Evolutionary conservation across 78 protist genomes (phyloP).

Genomic region (Dictyostelium capitatum): DNA sequence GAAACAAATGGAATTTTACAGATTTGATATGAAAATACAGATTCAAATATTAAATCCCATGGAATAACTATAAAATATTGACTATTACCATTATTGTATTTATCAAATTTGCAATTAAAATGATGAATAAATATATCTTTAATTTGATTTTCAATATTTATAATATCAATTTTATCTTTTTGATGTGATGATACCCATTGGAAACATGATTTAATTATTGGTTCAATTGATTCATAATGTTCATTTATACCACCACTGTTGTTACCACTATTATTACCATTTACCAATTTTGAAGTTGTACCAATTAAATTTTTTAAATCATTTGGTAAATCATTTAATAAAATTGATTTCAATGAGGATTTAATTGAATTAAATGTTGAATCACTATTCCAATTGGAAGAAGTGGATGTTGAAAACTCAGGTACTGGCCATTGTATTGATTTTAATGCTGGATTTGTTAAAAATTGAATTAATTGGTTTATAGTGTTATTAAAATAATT

Average conservation of each 20-base stretch:
- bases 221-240: background rate
- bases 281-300: background rate
- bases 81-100: background rate
- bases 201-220: background rate
- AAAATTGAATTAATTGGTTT: background rate
- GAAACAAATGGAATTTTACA: slow-evolving; percentile 16
- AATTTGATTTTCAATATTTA: slow-evolving; percentile 11
- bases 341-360: background rate
- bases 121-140: slow-evolving; percentile 8
- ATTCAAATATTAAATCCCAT: slow-evolving; percentile 62
- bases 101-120: background rate
- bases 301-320: slow-evolving; percentile 21
- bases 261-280: background rate
- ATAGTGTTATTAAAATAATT: slow-evolving; percentile 22
- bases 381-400: slow-evolving; percentile 22
- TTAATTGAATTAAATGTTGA: background rate
- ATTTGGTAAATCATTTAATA: slow-evolving; percentile 20
- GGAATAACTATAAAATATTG: slow-evolving; percentile 31
- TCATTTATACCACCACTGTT: background rate
- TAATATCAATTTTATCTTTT: background rate
- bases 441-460: slow-evolving; percentile 24
- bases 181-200: slow-evolving; percentile 27
- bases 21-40: slow-evolving; percentile 50
- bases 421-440: slow-evolving; percentile 56
- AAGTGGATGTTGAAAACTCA: background rate